Base-by-base conservation (phyloP, 225 moss, liverwort and hornwort genomes). In the Physcomitrellopsis africana region DNA sequence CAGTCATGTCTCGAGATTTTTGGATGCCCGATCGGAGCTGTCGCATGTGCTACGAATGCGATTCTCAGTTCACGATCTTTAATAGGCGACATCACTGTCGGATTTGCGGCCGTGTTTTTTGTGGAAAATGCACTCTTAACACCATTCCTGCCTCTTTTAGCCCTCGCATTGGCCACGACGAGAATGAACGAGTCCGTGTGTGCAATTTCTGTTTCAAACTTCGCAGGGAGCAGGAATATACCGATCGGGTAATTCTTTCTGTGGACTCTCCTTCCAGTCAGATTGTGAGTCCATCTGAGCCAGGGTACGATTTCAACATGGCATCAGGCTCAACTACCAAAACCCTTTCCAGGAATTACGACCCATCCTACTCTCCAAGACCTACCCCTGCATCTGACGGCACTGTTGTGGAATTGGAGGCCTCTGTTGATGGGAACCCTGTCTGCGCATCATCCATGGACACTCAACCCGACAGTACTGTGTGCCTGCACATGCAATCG, bases 21-120 rank as follows among this genome's bases (percentile, higher is more conserved):
- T 96, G 96, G 96, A 96, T 96, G 92, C 94, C 96, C 79, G 96
- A 96, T 82, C 87, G 91, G 69, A 94, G 92, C 85, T 96, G 96
- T 82, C 92, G 86, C 46, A 77, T 85, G 84, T 96, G 96, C 83
- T 96, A 91, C 61, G 94, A 92, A 72, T 96, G 96, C 76, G 92
- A 96, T 26, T 91, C 92, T 63, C 88, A 84, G 76, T 96, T 96
- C 63, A 92, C 89, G 79, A 83, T 94, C 29, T 91, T 96, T 43
- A 94, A 96, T 62, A 89, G 96, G 70, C 92, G 96, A 47, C 96
- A 96, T 88, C 96, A 96, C 74, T 96, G 96, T 86, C 87, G 96
- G 74, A 85, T 85, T 51, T 96, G 96, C 65, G 96, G 96, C 58
- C 83, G 82, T 69, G 96, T 96, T 41, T 94, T 96, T 67, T 96